phyloP scores from a whole-genome alignment of 306 rosid genomes.

The Vigna hirtella region DNA sequence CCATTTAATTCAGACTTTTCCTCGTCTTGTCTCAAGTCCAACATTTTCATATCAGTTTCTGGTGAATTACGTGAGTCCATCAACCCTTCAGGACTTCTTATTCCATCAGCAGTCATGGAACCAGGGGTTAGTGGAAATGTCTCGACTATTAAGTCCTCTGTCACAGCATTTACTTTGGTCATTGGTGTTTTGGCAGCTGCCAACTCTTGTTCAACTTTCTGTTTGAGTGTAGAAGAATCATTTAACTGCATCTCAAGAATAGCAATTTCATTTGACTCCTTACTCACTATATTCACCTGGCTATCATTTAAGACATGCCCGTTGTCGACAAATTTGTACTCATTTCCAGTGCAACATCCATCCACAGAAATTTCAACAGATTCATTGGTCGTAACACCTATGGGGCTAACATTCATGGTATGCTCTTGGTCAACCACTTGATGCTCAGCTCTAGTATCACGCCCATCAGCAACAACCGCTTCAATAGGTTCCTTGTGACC shows the following conservation, averaged over 20 bases:
- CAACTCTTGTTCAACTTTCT: slow-evolving; percentile 49
- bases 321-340: slow-evolving; percentile 15
- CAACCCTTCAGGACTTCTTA: slow-evolving; percentile 49
- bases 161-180: slow-evolving; percentile 47
- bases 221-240: slow-evolving; percentile 46
- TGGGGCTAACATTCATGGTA: slow-evolving; percentile 51
- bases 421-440: slow-evolving; percentile 31
- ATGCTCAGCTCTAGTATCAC: slow-evolving; percentile 28
- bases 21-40: slow-evolving; percentile 40
- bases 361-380: slow-evolving; percentile 21
- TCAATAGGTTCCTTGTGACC: slow-evolving; percentile 41
- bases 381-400: slow-evolving; percentile 37
- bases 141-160: slow-evolving; percentile 67
- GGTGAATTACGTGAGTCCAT: slow-evolving; percentile 40
- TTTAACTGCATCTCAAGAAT: slow-evolving; percentile 38
- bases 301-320: slow-evolving; percentile 49
- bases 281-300: slow-evolving; percentile 45
- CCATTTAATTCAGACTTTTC: slow-evolving; percentile 44
- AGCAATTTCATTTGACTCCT: slow-evolving; percentile 43
- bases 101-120: slow-evolving; percentile 42
- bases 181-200: slow-evolving; percentile 38
- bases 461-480: slow-evolving; percentile 37
- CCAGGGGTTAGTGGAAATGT: slow-evolving; percentile 71
- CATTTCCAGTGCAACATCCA: background rate
- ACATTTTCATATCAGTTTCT: slow-evolving; percentile 43